Base-by-base conservation (phyloP, 331 rosid species). In the Rosa hybrid region DNA sequence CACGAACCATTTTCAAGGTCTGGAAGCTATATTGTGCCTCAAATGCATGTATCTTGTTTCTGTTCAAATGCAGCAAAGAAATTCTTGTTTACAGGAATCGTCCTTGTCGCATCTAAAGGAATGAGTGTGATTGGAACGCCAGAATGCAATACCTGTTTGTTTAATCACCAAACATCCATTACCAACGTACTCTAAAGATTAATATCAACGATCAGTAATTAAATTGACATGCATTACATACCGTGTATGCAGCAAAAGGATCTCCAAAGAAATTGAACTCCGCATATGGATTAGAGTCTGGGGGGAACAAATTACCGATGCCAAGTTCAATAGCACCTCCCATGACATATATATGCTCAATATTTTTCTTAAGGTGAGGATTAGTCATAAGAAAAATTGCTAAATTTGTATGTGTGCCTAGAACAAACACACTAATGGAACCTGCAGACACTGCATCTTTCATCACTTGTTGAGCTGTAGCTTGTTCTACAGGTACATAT, bases 341-440 rank as follows among this genome's bases (percentile, higher is more conserved):
- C 76, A 75, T 81, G 23, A 68, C 80, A 76, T 81, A 81, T 18
- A 68, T 75, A 68, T 81, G 84, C 70, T 81, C 73, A 69, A 74
- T 34, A 34, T 34, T 34, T 34, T 34, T 81, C 84, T 75, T 74
- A 3, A 81, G 38, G 38, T 67, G 79, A 21, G 79, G 83, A 74
- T 74, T 23, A 0, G 18, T 67, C 75, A 81, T 81, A 2, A 81
- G 70, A 42, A 74, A 81, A 2, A 67, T 14, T 48, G 79, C 84
- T 8, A 75, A 68, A 68, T 81, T 81, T n/a, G 80, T 34, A 3
- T 74, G 59, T 81, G 80, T 27, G 11, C 76, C 84, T 68, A 81
- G 54, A 69, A 75, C 48, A 65, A 81, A 74, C 34, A 74, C 75
- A 44, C 50, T 75, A 4, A 74, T 44, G 21, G 80, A 41, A 25